phyloP scores from a whole-genome alignment of 192 early-diverging fungal genomes.

The Linnemannia schmuckeri region DNA sequence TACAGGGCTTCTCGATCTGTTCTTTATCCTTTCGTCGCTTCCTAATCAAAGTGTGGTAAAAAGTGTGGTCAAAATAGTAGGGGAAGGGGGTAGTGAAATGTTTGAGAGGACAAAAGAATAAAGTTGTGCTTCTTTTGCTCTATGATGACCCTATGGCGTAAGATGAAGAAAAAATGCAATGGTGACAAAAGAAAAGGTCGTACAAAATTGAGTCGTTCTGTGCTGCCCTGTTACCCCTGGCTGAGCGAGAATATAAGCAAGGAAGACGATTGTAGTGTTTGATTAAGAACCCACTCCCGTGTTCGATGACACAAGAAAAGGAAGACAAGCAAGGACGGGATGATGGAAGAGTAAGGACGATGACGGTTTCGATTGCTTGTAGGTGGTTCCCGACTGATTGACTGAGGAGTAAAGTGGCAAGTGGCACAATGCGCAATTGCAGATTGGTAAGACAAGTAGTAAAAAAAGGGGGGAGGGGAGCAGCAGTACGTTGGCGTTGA shows the following conservation, averaged over 20 bases:
- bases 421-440: not conserved
- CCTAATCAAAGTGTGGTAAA: not conserved
- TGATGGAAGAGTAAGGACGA: not conserved
- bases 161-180: not conserved
- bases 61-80: slow-evolving; percentile 1
- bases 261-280: too few species aligned
- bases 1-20: not conserved
- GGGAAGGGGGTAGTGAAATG: not conserved
- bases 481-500: not conserved
- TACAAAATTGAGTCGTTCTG: not conserved
- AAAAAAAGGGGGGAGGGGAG: not conserved
- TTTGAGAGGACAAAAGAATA: not conserved
- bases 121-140: not conserved
- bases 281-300: not conserved
- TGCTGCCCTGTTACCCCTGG: not conserved
- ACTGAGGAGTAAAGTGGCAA: not conserved
- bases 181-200: not conserved
- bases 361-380: not conserved
- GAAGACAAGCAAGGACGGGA: slow-evolving; percentile 2
- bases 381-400: not conserved
- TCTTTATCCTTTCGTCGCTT: too few species aligned
- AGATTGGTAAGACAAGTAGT: not conserved
- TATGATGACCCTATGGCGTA: slow-evolving; percentile 17
- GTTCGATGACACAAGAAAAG: not conserved
- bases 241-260: not conserved